Percentiles rank a stretch among this genome's conserved stretches.
Conservation (phyloP, 129 eudicot genomes). For the Chrysanthemum makinoi region DNA sequence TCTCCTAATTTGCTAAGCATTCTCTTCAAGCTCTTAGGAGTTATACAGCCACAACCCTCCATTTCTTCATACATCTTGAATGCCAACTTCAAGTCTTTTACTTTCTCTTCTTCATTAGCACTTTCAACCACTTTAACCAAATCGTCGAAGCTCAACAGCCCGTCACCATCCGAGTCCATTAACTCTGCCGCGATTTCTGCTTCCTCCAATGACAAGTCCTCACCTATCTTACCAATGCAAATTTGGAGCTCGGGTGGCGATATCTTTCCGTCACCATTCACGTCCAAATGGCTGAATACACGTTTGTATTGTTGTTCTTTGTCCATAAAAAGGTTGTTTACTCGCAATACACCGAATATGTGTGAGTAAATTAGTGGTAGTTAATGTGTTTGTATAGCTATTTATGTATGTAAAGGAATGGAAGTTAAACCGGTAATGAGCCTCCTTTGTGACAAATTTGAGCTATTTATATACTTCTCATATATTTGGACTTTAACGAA, state of each 20-base stretch:
- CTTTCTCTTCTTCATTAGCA: conserved; percentile 44
- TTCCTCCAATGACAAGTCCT: conserved; percentile 39
- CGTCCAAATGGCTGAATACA: conserved; percentile 53
- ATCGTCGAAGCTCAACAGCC: conserved; percentile 19
- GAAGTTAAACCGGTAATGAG: no score
- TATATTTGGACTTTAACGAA: neutral
- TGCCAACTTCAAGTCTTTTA: conserved; percentile 37
- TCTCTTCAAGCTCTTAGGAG: conserved; percentile 30
- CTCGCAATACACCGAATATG: neutral
- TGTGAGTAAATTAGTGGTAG: neutral
- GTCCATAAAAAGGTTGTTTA: conserved; percentile 1
- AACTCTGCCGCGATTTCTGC: conserved; percentile 51
- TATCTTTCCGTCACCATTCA: conserved; percentile 54
- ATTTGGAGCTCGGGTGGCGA: conserved; percentile 48
- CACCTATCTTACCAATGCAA: conserved; percentile 43
- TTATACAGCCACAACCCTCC: conserved; percentile 46
- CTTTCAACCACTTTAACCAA: conserved; percentile 38
- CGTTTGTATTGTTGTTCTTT: conserved; percentile 43
- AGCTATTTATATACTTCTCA: neutral
- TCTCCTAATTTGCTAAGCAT: conserved; percentile 20
- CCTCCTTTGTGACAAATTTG: neutral
- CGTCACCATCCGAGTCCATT: conserved; percentile 40
- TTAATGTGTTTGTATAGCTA: neutral
- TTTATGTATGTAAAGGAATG: neutral
- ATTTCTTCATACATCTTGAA: conserved; percentile 45